These are phyloP conservation scores for Yamadazyma diospyri DNA, from an alignment of 1,139 yeast genomes.

Conservation along the genomic window DNA sequence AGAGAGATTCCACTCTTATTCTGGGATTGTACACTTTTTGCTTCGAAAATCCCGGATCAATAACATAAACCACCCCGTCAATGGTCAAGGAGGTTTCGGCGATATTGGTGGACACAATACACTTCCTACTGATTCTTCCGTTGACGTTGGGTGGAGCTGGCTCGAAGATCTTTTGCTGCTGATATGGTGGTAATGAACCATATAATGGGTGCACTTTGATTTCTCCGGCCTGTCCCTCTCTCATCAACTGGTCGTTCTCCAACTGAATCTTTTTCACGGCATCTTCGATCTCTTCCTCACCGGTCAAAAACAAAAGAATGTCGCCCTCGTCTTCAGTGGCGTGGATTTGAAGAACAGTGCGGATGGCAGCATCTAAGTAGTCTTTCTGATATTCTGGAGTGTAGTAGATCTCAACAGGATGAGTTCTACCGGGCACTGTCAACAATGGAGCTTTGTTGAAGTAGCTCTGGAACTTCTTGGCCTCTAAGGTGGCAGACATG, in stretches of 20 bases:
- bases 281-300: slow-evolving; percentile 98
- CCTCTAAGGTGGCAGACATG: slow-evolving; percentile 98
- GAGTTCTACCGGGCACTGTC: slow-evolving; percentile 98
- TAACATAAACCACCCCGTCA: slow-evolving; percentile 95
- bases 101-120: slow-evolving; percentile 90
- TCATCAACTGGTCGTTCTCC: slow-evolving; percentile 81
- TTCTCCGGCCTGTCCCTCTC: slow-evolving; percentile 92
- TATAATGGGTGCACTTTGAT: slow-evolving; percentile 85
- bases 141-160: slow-evolving; percentile 76
- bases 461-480: slow-evolving; percentile 89
- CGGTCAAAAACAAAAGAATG: slow-evolving; percentile 82
- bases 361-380: slow-evolving; percentile 88
- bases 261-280: slow-evolving; percentile 85
- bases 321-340: slow-evolving; percentile 96
- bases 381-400: slow-evolving; percentile 96
- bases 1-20: slow-evolving; percentile 87
- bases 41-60: slow-evolving; percentile 95
- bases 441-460: slow-evolving; percentile 89
- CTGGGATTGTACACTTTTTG: slow-evolving; percentile 97
- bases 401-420: slow-evolving; percentile 93
- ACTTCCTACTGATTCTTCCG: slow-evolving; percentile 90
- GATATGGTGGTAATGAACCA: slow-evolving; percentile 94
- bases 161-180: slow-evolving; percentile 89
- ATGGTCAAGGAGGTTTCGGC: slow-evolving; percentile 98
- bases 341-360: slow-evolving; percentile 94